Percentiles rank a stretch among this genome's conserved stretches.
Evolutionary conservation across 306 rosid genomes (phyloP).

Genomic region (Trifolium fragiferum): DNA sequence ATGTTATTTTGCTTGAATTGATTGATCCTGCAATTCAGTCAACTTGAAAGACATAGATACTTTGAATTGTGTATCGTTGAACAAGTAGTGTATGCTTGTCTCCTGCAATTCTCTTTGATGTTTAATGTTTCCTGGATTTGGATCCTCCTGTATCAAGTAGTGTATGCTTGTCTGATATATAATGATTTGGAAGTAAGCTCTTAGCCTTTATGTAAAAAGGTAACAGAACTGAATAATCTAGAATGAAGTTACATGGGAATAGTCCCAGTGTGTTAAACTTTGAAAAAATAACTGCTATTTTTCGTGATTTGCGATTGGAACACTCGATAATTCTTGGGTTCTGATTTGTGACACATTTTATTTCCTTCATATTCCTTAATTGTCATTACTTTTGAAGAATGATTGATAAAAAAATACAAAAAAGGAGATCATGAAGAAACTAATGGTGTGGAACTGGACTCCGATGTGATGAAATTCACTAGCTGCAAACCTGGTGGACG

Average conservation of each 20-base stretch:
- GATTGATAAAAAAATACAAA: constrained; percentile 2
- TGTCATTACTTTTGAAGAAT: constrained; percentile 14
- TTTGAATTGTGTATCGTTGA: background rate
- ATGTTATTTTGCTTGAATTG: background rate
- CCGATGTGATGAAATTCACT: constrained; percentile 53
- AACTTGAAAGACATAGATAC: background rate
- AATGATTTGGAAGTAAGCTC: background rate
- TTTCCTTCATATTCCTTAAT: background rate
- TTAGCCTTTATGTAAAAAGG: too few relatives aligned
- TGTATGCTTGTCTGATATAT: background rate
- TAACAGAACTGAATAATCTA: too few relatives aligned
- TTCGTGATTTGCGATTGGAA: too few relatives aligned
- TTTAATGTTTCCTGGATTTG: background rate
- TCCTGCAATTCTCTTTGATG: background rate
- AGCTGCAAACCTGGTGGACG: constrained; percentile 71
- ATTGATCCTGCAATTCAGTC: background rate
- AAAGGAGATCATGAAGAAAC: constrained; percentile 45
- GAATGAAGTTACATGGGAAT: too few relatives aligned
- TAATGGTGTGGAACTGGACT: constrained; percentile 56
- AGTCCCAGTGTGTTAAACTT: background rate
- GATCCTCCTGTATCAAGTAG: background rate
- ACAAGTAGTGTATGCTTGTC: too few relatives aligned
- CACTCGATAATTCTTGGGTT: background rate
- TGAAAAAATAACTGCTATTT: background rate
- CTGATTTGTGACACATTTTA: background rate